Evolutionary conservation across 805 yeast genomes (phyloP), one percentile per base, ranked within the genome.

Genomic region (Ogataea methylovora): DNA sequence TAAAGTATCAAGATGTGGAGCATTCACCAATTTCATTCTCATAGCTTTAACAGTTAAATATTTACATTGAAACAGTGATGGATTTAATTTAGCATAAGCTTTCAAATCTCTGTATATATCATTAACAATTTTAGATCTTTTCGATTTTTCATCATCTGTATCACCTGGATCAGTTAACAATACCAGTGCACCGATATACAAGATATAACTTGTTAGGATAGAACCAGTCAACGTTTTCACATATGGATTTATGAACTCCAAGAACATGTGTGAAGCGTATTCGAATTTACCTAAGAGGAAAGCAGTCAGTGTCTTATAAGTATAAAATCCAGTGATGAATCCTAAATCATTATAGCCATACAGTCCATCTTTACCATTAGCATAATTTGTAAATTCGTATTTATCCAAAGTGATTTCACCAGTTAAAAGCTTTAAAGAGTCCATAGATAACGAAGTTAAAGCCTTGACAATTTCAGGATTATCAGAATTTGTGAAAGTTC

Each of bases 11-110:
- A 72, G 43, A 14, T 60, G 58, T 5, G 63, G 45, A 3, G 38
- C 39, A 4, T 45, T 43, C 3, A 48, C 44, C 8, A 50, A 37
- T 8, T 9, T 14, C 4, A 8, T 42, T 33, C 49, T 12, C 33
- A 63, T 51, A 2, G 72, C 72, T 24, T 54, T 46, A 13, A 69
- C 40, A 6, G 61, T 37, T 26, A 56, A 34, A 32, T 49, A 49
- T 43, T 65, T 68, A n/a, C 67, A 43, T 7, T 52, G 51, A 43
- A 69, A 70, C 20, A 55, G 51, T 3, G 49, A 38, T 2, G 69
- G 71, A 32, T 63, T 55, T 3, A 52, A 41, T 2, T 42, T 48
- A 4, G 63, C 44, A 63, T 69, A 67, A 18, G 54, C 43, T 11
- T 53, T 49, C 32, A 65, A 51, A 31, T 52, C 51, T 4, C 41